Conservation (phyloP, 345 rosid species). For the Aegle marmelos region DNA sequence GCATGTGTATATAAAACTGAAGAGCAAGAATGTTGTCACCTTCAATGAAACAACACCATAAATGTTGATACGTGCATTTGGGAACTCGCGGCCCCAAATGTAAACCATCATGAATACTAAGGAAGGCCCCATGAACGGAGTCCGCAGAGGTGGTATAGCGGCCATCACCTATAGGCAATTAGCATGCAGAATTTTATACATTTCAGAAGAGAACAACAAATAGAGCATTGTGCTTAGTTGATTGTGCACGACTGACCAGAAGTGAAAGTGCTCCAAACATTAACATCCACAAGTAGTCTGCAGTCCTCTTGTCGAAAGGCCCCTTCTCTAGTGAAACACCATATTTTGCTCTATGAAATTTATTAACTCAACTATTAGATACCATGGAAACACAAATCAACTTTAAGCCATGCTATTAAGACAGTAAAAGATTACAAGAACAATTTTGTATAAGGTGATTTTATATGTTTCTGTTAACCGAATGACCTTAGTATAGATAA, state of each 20-base stretch:
- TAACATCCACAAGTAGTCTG: conserved; percentile 71
- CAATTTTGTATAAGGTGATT: background rate
- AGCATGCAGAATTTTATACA: background rate
- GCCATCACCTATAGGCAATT: conserved; percentile 35
- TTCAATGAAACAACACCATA: conserved; percentile 55
- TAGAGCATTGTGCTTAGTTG: background rate
- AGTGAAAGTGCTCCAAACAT: conserved; percentile 65
- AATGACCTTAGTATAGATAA: background rate
- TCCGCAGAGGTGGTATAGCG: conserved; percentile 38
- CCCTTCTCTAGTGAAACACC: conserved; percentile 63
- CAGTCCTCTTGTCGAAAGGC: conserved; percentile 64
- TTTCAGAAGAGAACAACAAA: background rate
- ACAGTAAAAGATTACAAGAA: background rate
- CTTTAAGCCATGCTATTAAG: background rate
- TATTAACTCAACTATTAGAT: background rate
- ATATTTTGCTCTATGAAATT: conserved; percentile 47
- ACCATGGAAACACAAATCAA: background rate
- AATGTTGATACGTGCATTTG: conserved; percentile 48
- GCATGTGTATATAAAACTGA: background rate
- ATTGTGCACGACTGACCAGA: conserved; percentile 30
- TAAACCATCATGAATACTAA: conserved; percentile 62
- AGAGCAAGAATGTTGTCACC: conserved; percentile 24
- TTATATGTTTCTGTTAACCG: background rate
- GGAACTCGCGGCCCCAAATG: conserved; percentile 57
- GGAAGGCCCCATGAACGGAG: conserved; percentile 50